These are phyloP conservation scores for Cyclospora cayetanensis DNA, from an alignment of 169 alveolate genomes.

Conservation along the genomic window DNA sequence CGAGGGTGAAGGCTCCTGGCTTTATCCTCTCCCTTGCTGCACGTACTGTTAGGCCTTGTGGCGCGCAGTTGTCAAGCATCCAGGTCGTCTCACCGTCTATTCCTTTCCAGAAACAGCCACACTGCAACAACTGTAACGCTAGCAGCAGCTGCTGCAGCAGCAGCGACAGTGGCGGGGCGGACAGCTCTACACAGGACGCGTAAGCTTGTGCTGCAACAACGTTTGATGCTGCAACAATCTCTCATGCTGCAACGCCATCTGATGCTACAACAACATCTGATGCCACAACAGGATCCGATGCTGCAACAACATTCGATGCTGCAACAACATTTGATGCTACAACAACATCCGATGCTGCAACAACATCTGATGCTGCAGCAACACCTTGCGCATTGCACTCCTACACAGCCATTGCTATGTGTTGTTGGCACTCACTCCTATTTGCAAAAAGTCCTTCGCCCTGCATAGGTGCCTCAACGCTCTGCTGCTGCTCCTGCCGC, in stretches of 20 bases:
- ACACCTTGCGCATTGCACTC: no score
- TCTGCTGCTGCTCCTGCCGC: neutral
- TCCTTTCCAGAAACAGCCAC: neutral
- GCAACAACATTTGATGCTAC: neutral
- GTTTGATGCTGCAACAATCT: neutral
- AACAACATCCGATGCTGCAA: neutral
- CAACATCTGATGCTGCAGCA: no score
- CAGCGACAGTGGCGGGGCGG: neutral
- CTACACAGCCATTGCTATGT: no score
- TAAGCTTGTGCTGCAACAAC: neutral
- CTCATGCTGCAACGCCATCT: neutral
- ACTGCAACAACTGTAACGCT: neutral
- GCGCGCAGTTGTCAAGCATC: no score
- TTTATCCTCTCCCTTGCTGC: neutral
- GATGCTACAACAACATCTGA: neutral
- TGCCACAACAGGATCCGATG: neutral
- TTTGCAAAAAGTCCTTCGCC: no score
- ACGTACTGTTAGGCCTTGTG: neutral
- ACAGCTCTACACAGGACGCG: neutral
- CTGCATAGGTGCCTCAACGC: no score
- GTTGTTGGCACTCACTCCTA: no score
- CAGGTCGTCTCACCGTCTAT: neutral
- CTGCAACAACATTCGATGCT: neutral
- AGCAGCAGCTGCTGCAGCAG: slow-evolving; percentile 15
- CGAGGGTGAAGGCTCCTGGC: neutral